These are phyloP conservation scores for Entomortierella chlamydospora DNA, from an alignment of 192 early-diverging fungal species.

Conservation along the genomic window DNA sequence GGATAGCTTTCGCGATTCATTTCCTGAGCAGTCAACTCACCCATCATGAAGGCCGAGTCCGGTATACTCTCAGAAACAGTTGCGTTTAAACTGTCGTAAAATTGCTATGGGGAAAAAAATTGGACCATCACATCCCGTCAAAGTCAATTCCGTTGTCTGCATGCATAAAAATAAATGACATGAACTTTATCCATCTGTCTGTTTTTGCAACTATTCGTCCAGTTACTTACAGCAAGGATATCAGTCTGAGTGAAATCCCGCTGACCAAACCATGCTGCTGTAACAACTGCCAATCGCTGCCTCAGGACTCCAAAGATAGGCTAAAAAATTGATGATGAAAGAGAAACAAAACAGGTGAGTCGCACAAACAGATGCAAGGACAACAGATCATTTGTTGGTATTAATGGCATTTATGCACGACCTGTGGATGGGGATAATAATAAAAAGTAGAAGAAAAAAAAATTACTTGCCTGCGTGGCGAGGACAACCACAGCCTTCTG, in stretches of 20 bases:
- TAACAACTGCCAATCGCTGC: slow-evolving; percentile 80
- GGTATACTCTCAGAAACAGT: slow-evolving; percentile 67
- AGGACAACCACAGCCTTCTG: slow-evolving; percentile 87
- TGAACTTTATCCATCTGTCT: too few relatives aligned
- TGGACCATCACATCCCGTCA: not conserved
- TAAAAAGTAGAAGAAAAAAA: not conserved
- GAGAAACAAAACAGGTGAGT: slow-evolving; percentile 4
- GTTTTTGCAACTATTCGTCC: too few relatives aligned
- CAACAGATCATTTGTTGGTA: slow-evolving; percentile 9
- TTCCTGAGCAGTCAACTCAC: slow-evolving; percentile 34
- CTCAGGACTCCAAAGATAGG: slow-evolving; percentile 78
- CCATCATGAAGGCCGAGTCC: slow-evolving; percentile 76
- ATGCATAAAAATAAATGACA: not conserved
- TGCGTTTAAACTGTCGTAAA: slow-evolving; percentile 68
- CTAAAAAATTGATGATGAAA: slow-evolving; percentile 35
- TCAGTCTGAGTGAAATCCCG: slow-evolving; percentile 83
- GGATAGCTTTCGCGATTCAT: too few relatives aligned
- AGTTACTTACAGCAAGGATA: slow-evolving; percentile 71
- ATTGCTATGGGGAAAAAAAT: slow-evolving; percentile 58
- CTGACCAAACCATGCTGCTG: slow-evolving; percentile 83
- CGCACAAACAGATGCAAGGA: not conserved
- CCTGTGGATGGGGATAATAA: not conserved
- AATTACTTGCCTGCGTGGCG: slow-evolving; percentile 64
- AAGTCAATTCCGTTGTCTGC: not conserved
- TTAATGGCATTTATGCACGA: slow-evolving; percentile 2